Conservation (phyloP, 306 rosid genomes). For the Lithocarpus polystachyus region DNA sequence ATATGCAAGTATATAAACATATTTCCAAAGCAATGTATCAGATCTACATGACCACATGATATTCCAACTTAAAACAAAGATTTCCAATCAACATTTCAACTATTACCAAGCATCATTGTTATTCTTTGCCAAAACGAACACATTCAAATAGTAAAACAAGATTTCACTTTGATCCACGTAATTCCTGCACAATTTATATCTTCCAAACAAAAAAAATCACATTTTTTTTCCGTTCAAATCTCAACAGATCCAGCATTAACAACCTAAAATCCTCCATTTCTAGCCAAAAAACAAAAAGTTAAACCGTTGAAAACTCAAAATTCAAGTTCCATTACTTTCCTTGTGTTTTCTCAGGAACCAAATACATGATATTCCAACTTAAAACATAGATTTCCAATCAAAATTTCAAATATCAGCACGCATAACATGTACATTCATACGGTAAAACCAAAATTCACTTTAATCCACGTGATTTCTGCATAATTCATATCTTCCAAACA, state of each 20-base stretch:
- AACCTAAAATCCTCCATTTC: background rate
- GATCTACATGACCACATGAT: background rate
- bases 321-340: background rate
- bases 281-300: background rate
- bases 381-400: background rate
- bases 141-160: background rate
- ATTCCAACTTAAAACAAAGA: background rate
- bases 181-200: background rate
- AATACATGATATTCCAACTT: background rate
- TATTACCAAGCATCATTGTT: background rate
- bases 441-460: background rate
- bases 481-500: background rate
- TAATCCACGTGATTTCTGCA: background rate
- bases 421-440: background rate
- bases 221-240: background rate
- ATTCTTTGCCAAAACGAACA: background rate
- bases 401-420: background rate
- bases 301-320: background rate
- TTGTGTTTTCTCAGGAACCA: background rate
- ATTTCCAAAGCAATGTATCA: background rate
- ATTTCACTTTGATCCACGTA: background rate
- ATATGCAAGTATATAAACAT: background rate
- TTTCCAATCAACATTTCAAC: background rate
- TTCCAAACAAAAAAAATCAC: background rate
- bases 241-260: constrained; percentile 6